Base-by-base conservation (phyloP, 2,329 filamentous ascomycete genomes). In the Dactylonectria estremocensis region DNA sequence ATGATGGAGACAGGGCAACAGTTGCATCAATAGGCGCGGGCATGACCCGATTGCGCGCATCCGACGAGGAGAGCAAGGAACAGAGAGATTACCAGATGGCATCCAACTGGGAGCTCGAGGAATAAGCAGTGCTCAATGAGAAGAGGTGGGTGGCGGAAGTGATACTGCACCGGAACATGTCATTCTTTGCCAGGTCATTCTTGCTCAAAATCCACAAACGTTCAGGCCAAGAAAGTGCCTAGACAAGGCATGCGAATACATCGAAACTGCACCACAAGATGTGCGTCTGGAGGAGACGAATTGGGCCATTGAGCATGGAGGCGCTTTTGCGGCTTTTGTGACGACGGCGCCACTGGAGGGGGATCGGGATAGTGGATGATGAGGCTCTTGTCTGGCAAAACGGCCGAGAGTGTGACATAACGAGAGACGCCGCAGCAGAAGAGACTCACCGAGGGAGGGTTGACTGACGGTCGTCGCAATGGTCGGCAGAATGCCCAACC, bases 211-310 rank as follows among this genome's bases (percentile, higher is more conserved):
- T 58, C 46, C 53, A 46, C 28, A 43, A 28, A 52, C 31, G 46
- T 37, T 37, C 62, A 61, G 37, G 46, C 64, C 57, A 40, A 58
- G 64, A 66, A 58, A 56, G 49, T 50, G 33, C 63, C 57, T 45
- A 40, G 57, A 31, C 49, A 55, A 61, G 45, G 45, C 52, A 52
- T 52, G 52, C 57, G 20, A n/a, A 54, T 57, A 37, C 45, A 66
- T 22, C 57, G 24, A 35, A 54, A 45, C 45, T 40, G 31, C 31
- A 57, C 45, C 28, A 35, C 11, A 59, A 64, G 24, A 48, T 48
- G 37, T 45, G 20, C 37, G 45, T 40, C 57, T 48, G 18, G 28
- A n/a, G 22, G 22, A 52, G 11, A 24, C 35, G 33, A 50, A 50
- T 50, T n/a, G 22, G 49, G 24, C 24, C 2, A 46, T 14, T 14